phyloP scores from a whole-genome alignment of 2,329 filamentous ascomycete species.

The Eurotiales sp. region DNA sequence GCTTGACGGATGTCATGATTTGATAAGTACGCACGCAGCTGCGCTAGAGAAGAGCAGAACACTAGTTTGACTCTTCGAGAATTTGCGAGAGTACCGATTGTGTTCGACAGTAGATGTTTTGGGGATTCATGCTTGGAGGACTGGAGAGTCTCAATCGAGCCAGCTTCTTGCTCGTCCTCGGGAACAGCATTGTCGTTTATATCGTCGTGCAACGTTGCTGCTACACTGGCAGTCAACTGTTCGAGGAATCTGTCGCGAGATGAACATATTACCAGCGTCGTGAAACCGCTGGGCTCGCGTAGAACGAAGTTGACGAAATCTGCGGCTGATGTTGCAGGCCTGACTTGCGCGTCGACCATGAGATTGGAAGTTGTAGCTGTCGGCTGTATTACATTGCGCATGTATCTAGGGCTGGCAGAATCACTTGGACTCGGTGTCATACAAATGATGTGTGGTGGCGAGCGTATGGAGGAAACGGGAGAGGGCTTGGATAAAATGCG shows the following conservation, averaged over 20 bases:
- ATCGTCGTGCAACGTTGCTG: not conserved
- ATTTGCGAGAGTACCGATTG: conserved; percentile 65
- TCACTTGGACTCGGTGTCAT: no score
- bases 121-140: not conserved
- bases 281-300: conserved; percentile 52
- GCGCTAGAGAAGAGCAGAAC: conserved; percentile 72
- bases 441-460: no score
- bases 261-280: conserved; percentile 68
- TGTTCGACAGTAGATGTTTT: conserved; percentile 55
- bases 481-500: no score
- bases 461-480: no score
- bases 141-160: not conserved
- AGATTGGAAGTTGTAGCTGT: not conserved
- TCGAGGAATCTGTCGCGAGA: conserved; percentile 62
- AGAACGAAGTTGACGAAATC: conserved; percentile 63
- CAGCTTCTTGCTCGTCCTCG: not conserved
- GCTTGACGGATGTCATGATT: conserved; percentile 25
- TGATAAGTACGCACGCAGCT: conserved; percentile 72
- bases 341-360: conserved; percentile 16
- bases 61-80: conserved; percentile 66
- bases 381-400: not conserved
- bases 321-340: conserved; percentile 45
- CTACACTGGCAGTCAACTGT: conserved; percentile 52
- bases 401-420: no score
- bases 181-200: conserved; percentile 1